A percentile compares a stretch with the other conserved stretches of the same genome.
phyloP scores from a whole-genome alignment of 2,329 filamentous ascomycete genomes.

The Amesomyces nigricolor region DNA sequence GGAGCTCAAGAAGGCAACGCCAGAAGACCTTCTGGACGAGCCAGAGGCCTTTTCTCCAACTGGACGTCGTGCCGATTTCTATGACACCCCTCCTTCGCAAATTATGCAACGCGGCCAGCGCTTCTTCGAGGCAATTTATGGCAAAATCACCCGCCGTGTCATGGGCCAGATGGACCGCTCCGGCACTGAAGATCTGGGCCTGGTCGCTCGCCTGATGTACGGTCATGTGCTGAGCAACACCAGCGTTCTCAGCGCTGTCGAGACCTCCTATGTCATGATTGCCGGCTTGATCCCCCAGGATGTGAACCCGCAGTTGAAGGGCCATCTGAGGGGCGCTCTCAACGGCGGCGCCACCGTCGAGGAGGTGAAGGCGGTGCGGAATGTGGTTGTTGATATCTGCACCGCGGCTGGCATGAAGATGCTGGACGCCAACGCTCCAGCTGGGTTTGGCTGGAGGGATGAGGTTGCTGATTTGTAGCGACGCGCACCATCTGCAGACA shows the following conservation, averaged over 20 bases:
- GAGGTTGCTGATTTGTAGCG: constrained; percentile 39
- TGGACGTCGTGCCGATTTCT: constrained; percentile 35
- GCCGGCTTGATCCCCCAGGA: constrained; percentile 48
- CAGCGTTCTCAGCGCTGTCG: constrained; percentile 38
- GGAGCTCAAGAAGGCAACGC: constrained; percentile 40
- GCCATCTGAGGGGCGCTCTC: constrained; percentile 45
- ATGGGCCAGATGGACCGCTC: constrained; percentile 44
- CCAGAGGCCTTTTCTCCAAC: constrained; percentile 35
- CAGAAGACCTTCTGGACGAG: constrained; percentile 38
- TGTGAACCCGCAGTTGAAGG: constrained; percentile 49
- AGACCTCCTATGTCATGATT: constrained; percentile 48
- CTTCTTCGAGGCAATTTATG: constrained; percentile 47
- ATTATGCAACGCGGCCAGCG: constrained; percentile 40
- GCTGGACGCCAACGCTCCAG: constrained; percentile 31
- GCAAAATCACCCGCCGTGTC: constrained; percentile 42
- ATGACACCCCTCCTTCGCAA: constrained; percentile 30
- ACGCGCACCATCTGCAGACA: no score
- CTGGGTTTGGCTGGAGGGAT: constrained; percentile 43
- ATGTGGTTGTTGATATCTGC: constrained; percentile 42
- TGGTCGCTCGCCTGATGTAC: constrained; percentile 44
- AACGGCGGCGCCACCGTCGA: constrained; percentile 45
- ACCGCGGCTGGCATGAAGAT: constrained; percentile 42
- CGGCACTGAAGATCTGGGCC: constrained; percentile 46
- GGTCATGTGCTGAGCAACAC: constrained; percentile 45
- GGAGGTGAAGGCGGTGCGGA: constrained; percentile 44